Base-by-base conservation (phyloP, 352 stramenopile species). In the Phytophthora capsici region DNA sequence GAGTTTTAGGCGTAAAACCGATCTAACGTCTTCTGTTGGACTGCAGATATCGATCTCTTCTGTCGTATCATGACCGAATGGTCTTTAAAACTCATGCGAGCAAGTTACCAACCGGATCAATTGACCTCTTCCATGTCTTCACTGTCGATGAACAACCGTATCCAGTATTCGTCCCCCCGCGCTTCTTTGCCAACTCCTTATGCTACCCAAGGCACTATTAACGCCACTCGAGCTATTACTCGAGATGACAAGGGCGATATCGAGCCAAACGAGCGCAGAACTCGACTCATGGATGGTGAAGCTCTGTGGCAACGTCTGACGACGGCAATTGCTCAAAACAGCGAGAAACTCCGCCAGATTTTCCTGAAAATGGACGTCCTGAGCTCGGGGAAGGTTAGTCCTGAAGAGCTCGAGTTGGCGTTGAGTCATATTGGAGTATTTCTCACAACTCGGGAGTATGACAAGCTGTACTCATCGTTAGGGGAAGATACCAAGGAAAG, bases 281-380 rank as follows among this genome's bases (percentile, higher is more conserved):
- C 47, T 20, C 56, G 53, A 19, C 44, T 74, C 4, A n/a, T 44
- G 25, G 84, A 92, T 30, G 79, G 69, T 6, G 82, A 89, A 41
- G 57, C 64, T 9, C 71, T 93, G 45, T 90, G 76, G 78, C 67
- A 85, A 5, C 78, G 82, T 23, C 76, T 93, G 38, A 60, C 72
- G n/a, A 75, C 82, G 32, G 55, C 74, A 1, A 75, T 91, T 9
- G 58, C 66, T 6, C 66, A 84, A 47, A 80, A 73, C 20, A 65
- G 81, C 32, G 85, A 91, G 48, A 94, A 94, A 22, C 73, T 92
- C 20, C 71, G 72, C 23, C 81, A 90, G 47, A 83, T 94, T 51
- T 94, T 90, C 54, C 77, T 89, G 32, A 90, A 89, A 30, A 91
- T 94, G 78, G 85, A 94, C 50, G 82, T 94, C 16, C 74, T 77